Evolutionary conservation across 2,329 filamentous ascomycete genomes (phyloP).

Genomic region (Fusarium stilboides): DNA sequence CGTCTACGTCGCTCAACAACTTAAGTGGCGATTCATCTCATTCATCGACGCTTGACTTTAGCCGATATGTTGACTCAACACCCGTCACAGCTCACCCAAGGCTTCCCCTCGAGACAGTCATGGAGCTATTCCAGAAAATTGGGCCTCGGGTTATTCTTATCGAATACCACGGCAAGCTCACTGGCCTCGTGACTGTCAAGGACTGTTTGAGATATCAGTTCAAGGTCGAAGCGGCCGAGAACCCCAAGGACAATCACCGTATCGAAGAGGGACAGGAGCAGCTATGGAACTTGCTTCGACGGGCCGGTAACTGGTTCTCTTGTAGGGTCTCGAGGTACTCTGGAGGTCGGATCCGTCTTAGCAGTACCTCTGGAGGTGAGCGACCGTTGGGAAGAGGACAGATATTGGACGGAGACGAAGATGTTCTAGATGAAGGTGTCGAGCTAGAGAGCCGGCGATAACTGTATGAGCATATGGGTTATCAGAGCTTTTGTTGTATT

Average conservation of each 20-base stretch:
- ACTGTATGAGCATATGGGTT: conserved; percentile 17
- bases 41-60: conserved; percentile 80
- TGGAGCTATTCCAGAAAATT: conserved; percentile 99
- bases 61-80: conserved; percentile 88
- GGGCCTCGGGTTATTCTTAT: conserved; percentile 93
- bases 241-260: conserved; percentile 72
- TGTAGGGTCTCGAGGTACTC: conserved; percentile 67
- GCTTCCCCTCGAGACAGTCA: conserved; percentile 93
- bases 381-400: conserved; percentile 61
- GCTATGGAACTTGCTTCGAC: conserved; percentile 73
- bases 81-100: conserved; percentile 93
- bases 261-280: conserved; percentile 73
- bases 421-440: conserved; percentile 58
- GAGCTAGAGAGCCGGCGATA: conserved; percentile 60
- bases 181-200: conserved; percentile 93
- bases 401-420: conserved; percentile 62
- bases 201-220: conserved; percentile 98
- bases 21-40: conserved; percentile 38
- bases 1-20: conserved; percentile 54
- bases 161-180: conserved; percentile 87
- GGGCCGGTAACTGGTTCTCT: conserved; percentile 71
- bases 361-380: conserved; percentile 56
- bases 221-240: conserved; percentile 90
- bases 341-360: conserved; percentile 71
- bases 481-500: conserved; percentile 11